phyloP scores from a whole-genome alignment of 2,329 filamentous ascomycete genomes.

The Apiospora koreana region DNA sequence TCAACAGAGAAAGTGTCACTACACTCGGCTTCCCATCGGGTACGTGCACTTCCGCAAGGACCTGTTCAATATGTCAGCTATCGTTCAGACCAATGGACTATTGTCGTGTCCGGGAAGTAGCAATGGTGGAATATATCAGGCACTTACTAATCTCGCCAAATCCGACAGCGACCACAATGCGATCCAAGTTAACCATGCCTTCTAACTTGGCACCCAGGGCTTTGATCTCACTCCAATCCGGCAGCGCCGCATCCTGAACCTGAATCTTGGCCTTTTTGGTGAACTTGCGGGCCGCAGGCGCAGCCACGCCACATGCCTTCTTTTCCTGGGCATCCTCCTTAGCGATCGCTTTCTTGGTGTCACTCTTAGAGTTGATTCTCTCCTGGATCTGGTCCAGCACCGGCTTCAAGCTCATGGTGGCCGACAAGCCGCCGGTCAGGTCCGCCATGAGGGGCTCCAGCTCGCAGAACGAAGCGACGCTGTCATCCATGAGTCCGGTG shows the following conservation, averaged over 20 bases:
- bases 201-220: constrained; percentile 25
- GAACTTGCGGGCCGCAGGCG: constrained; percentile 37
- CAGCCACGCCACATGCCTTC: constrained; percentile 68
- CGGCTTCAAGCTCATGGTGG: constrained; percentile 29
- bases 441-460: constrained; percentile 38
- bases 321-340: constrained; percentile 26
- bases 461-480: constrained; percentile 32
- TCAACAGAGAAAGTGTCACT: constrained; percentile 69
- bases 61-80: constrained; percentile 21
- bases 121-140: background rate
- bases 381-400: constrained; percentile 23
- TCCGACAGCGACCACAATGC: constrained; percentile 39
- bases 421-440: constrained; percentile 38
- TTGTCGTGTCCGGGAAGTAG: too few relatives aligned
- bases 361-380: constrained; percentile 21
- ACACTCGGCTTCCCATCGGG: constrained; percentile 73
- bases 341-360: constrained; percentile 25
- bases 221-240: constrained; percentile 25
- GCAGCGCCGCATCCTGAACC: constrained; percentile 28
- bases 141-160: constrained; percentile 34
- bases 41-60: constrained; percentile 70
- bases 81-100: background rate
- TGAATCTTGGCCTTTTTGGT: constrained; percentile 17
- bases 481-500: constrained; percentile 32
- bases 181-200: constrained; percentile 40